A percentile compares a stretch with the other conserved stretches of the same genome.
These are phyloP conservation scores for Brasilioporus rufonigricans DNA, from an alignment of 768 basidiomycete genomes.

Conservation along the genomic window DNA sequence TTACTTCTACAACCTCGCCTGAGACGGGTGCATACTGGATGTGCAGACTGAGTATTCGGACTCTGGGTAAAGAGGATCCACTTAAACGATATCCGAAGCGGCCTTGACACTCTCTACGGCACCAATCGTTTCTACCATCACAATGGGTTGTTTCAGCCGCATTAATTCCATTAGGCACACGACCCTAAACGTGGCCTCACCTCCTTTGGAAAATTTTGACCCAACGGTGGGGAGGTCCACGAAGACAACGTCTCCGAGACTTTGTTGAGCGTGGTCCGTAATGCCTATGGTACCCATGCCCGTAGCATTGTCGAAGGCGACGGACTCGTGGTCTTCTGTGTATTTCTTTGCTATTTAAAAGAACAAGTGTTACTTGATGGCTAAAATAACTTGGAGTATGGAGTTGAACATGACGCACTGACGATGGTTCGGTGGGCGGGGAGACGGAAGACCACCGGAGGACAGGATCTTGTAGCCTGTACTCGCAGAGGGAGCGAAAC, in stretches of 20 bases:
- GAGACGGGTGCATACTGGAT: conserved; percentile 88
- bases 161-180: not conserved
- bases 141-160: conserved; percentile 2
- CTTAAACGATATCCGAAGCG: conserved; percentile 84
- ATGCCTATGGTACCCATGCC: conserved; percentile 80
- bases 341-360: conserved; percentile 42
- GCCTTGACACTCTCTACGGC: conserved; percentile 97
- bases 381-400: not conserved
- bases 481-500: conserved; percentile 2
- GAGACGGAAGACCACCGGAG: not conserved
- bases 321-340: conserved; percentile 85
- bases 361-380: not conserved
- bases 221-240: conserved; percentile 82
- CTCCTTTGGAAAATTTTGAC: conserved; percentile 62
- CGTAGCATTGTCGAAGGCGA: conserved; percentile 74
- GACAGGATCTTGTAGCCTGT: not conserved
- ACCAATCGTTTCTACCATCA: conserved; percentile 68
- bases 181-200: conserved; percentile 45
- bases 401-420: conserved; percentile 17
- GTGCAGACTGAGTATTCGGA: conserved; percentile 8
- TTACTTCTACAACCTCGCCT: conserved; percentile 78
- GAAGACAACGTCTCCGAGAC: conserved; percentile 95
- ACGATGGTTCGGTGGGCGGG: conserved; percentile 21
- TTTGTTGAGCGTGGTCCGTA: conserved; percentile 89
- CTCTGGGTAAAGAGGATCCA: conserved; percentile 7